Base-by-base conservation (phyloP, 164 flowering plant species). In the Nymphaea colorata region DNA sequence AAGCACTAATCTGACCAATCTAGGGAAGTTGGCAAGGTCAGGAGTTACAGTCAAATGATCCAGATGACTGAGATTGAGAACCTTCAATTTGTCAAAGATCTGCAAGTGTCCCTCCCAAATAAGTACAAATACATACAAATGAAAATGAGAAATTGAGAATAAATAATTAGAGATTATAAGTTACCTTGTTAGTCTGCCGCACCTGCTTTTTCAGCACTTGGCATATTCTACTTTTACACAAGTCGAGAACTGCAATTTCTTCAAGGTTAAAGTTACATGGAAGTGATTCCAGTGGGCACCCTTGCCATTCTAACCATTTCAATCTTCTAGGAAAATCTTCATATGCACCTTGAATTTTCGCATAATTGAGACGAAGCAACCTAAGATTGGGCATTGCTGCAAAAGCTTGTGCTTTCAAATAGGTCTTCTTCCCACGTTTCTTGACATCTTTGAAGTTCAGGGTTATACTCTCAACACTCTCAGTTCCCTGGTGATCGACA, bases 201-300 rank as follows among this genome's bases (percentile, higher is more conserved):
- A 18, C 6, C 41, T 45, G 53, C 11, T 45, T 45, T 45, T 65
- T 44, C 67, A 43, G 43, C 3, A 42, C 67, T 44, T 43, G 51
- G 5, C 15, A 4, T 4, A 65, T 18, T 6, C 43, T 65, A 47
- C 55, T 65, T 4, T 4, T 43, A 14, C 45, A 43, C 47, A 65
- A 65, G 47, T 65, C 67, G 7, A 65, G 67, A 17, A 65, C 67
- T 42, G 43, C 55, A 15, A 65, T 5, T 17, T 65, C 43, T 16
- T 65, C 67, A 42, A 14, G 67, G 47, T 18, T 43, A 65, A 65
- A 65, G 15, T 44, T 18, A 44, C 15, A n/a, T 12, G 55, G 67
- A 42, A 43, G 4, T n/a, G 18, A 65, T 12, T 65, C 6, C 14
- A 11, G 14, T 42, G 17, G 67, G 43, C 67, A 65, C 44, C 67